A percentile compares a stretch with the other conserved stretches of the same genome.
Evolutionary conservation across 2,329 filamentous ascomycete genomes (phyloP).

Genomic region (Endoconidiophora polonica): DNA sequence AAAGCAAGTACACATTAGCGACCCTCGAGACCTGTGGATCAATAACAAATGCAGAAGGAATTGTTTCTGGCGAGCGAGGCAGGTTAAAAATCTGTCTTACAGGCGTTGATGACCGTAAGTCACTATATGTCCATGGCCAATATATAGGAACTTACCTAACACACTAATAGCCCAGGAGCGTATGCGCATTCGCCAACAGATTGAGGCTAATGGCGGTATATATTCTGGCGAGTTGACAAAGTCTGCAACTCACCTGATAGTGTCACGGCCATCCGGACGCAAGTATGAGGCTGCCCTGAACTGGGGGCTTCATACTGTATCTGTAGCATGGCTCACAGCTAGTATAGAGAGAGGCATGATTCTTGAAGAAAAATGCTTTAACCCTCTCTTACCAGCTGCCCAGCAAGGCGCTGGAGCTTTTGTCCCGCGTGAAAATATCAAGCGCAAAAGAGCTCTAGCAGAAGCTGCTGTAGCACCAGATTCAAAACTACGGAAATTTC

Average conservation of each 20-base stretch:
- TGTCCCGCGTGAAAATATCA: neutral
- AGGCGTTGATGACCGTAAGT: conserved; percentile 36
- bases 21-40: conserved; percentile 40
- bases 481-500: conserved; percentile 59
- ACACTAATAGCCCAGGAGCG: conserved; percentile 40
- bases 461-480: conserved; percentile 27
- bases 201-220: conserved; percentile 55
- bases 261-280: conserved; percentile 59
- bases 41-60: conserved; percentile 19
- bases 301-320: conserved; percentile 69
- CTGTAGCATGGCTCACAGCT: conserved; percentile 70
- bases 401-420: conserved; percentile 58
- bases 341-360: conserved; percentile 78
- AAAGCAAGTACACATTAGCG: conserved; percentile 46
- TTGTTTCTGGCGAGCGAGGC: conserved; percentile 20
- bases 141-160: neutral
- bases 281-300: conserved; percentile 79
- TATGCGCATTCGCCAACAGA: conserved; percentile 49
- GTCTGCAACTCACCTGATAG: conserved; percentile 74
- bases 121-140: neutral
- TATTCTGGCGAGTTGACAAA: conserved; percentile 82
- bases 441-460: conserved; percentile 4
- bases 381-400: conserved; percentile 51
- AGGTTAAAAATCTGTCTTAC: conserved; percentile 37
- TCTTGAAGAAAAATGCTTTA: conserved; percentile 70